phyloP scores from a whole-genome alignment of 306 rosid genomes.

The Lithocarpus polystachyus region DNA sequence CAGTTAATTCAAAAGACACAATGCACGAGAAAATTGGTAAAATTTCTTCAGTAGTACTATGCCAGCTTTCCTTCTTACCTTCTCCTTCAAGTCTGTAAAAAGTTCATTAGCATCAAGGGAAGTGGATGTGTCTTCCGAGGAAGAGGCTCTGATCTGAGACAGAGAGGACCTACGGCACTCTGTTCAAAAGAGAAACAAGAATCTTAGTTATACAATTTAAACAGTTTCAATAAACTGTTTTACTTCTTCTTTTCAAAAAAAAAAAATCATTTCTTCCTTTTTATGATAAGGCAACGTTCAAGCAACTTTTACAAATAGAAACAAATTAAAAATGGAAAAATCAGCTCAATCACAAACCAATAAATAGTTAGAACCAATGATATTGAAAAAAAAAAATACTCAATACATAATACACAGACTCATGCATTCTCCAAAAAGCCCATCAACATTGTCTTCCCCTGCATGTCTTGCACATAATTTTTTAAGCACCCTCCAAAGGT shows the following conservation, averaged over 20 bases:
- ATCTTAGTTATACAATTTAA: not conserved
- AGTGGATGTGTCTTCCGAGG: slow-evolving; percentile 83
- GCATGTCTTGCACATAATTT: not conserved
- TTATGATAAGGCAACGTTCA: not conserved
- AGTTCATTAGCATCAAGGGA: slow-evolving; percentile 64
- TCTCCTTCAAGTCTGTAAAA: slow-evolving; percentile 82
- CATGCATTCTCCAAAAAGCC: not conserved
- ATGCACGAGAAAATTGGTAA: slow-evolving; percentile 6
- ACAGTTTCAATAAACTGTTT: not conserved
- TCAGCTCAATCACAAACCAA: not conserved
- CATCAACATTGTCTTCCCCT: not conserved
- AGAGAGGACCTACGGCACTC: slow-evolving; percentile 53
- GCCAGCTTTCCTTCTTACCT: slow-evolving; percentile 47
- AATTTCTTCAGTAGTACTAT: not conserved
- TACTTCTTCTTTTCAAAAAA: not conserved
- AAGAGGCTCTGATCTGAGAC: slow-evolving; percentile 67
- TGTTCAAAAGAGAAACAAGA: slow-evolving; percentile 21
- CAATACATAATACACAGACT: too few relatives aligned
- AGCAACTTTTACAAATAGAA: not conserved
- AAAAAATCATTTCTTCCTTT: not conserved
- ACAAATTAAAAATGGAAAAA: not conserved
- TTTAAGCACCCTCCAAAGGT: too few relatives aligned
- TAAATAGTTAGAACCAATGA: not conserved
- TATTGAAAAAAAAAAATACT: not conserved
- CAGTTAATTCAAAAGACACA: not conserved